These are phyloP conservation scores for Bipolaris bicolor DNA, from an alignment of 2,329 filamentous ascomycete species.

Conservation along the genomic window DNA sequence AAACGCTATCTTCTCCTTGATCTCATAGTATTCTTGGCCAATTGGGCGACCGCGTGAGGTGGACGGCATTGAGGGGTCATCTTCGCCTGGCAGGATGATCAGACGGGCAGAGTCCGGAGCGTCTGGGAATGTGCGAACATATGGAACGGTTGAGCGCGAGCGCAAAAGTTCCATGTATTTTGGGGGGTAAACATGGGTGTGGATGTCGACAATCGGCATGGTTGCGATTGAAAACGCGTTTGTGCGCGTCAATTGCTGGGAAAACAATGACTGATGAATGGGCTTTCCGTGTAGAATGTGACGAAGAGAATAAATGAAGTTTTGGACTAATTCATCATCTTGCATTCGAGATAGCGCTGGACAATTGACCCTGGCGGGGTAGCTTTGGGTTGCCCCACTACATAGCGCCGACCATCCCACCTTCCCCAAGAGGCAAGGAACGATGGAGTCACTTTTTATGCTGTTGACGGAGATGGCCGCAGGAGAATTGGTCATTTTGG, in stretches of 20 bases:
- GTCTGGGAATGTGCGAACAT: constrained; percentile 69
- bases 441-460: constrained; percentile 11
- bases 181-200: constrained; percentile 69
- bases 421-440: constrained; percentile 37
- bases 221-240: constrained; percentile 10
- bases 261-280: neutral
- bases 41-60: constrained; percentile 77
- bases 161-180: constrained; percentile 65
- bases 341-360: constrained; percentile 2
- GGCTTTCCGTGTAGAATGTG: neutral
- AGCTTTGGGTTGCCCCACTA: constrained; percentile 31
- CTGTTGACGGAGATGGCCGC: constrained; percentile 25
- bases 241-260: constrained; percentile 1
- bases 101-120: constrained; percentile 64
- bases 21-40: constrained; percentile 81
- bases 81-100: constrained; percentile 67
- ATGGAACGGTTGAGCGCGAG: constrained; percentile 67
- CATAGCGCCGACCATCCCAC: constrained; percentile 36
- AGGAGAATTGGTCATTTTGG: constrained; percentile 4
- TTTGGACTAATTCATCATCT: neutral
- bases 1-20: constrained; percentile 80
- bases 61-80: constrained; percentile 58
- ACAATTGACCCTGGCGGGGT: constrained; percentile 29
- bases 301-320: neutral
- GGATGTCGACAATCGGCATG: constrained; percentile 62